These are phyloP conservation scores for Malassezia pachydermatis DNA, from an alignment of 1,284 basidiomycete genomes.

Conservation along the genomic window DNA sequence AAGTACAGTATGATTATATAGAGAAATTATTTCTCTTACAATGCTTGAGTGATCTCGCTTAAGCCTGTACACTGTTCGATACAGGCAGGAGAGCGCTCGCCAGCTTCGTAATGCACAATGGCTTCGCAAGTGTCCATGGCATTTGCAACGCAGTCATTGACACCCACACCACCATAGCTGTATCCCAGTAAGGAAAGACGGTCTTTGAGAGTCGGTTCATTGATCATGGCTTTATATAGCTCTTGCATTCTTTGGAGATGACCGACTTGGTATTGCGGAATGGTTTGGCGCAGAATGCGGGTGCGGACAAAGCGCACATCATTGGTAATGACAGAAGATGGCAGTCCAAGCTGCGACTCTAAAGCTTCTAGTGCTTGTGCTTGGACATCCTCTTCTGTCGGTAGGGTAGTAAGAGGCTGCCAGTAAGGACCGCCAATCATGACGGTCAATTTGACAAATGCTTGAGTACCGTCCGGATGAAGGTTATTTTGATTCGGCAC, in stretches of 20 bases:
- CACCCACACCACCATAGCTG: constrained; percentile 75
- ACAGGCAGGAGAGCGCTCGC: neutral
- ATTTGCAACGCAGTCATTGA: constrained; percentile 67
- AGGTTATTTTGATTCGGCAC: constrained; percentile 39
- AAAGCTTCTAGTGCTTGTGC: constrained; percentile 27
- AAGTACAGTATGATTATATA: neutral
- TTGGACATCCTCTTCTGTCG: constrained; percentile 29
- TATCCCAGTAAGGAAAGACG: constrained; percentile 69
- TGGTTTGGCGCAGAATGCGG: constrained; percentile 61
- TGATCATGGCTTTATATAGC: constrained; percentile 53
- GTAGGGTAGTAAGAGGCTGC: constrained; percentile 50
- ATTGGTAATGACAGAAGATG: constrained; percentile 14
- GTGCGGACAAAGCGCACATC: constrained; percentile 49
- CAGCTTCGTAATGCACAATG: neutral
- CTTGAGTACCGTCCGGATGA: constrained; percentile 5
- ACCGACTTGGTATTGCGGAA: constrained; percentile 69
- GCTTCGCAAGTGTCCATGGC: constrained; percentile 15
- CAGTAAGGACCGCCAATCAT: constrained; percentile 72
- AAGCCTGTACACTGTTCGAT: constrained; percentile 1
- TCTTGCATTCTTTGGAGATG: constrained; percentile 63
- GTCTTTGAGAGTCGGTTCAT: constrained; percentile 51
- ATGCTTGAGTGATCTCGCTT: neutral
- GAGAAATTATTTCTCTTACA: too few species aligned
- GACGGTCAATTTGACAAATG: constrained; percentile 64
- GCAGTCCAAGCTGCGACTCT: constrained; percentile 27